Evolutionary conservation across 805 yeast species (phyloP), one percentile per base, ranked within the genome.

Genomic region (Candida gorgasii): DNA sequence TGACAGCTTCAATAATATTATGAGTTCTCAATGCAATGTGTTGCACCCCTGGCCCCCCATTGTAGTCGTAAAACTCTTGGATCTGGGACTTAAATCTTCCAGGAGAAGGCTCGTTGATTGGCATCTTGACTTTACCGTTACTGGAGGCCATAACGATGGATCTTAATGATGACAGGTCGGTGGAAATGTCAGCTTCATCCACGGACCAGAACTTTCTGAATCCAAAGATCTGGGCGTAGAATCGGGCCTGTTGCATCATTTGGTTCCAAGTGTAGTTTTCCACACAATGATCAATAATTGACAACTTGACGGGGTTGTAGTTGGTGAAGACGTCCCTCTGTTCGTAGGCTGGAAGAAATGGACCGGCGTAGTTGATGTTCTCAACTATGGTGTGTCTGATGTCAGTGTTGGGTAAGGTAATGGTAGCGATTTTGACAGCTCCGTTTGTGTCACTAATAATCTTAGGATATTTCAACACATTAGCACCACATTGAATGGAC

Each of bases 121-220:
- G 95, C 80, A 88, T 81, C 59, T 86, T 85, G 49, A 86, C 75
- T 29, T 54, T 60, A 12, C 83, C 86, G 50, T 81, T 77, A 11
- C 72, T 65, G 6, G 86, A 79, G 0, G 90, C 78, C 89, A 88
- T 83, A 11, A 88, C 95, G 17, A 80, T 76, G 9, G 95, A 84
- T 42, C 77, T 72, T 43, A 87, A 73, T 0, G 93, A 86, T 1
- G 89, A 77, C 50, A 67, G 79, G 40, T 77, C 79, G 0, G 96
- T 86, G 39, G 75, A 72, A n/a, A 88, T 77, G 49, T 82, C 86
- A 36, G 69, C 71, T 48, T 88, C 95, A 58, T 86, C 95, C 9
- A 85, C 95, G 0, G 92, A 83, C 93, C 95, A 86, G 58, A 79
- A 87, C 55, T 80, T 71, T 51, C 82, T 89, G 62, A 88, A 85